A percentile compares a stretch with the other conserved stretches of the same genome.
phyloP scores from a whole-genome alignment of 2,329 filamentous ascomycete species.

The Claviceps spartinae region DNA sequence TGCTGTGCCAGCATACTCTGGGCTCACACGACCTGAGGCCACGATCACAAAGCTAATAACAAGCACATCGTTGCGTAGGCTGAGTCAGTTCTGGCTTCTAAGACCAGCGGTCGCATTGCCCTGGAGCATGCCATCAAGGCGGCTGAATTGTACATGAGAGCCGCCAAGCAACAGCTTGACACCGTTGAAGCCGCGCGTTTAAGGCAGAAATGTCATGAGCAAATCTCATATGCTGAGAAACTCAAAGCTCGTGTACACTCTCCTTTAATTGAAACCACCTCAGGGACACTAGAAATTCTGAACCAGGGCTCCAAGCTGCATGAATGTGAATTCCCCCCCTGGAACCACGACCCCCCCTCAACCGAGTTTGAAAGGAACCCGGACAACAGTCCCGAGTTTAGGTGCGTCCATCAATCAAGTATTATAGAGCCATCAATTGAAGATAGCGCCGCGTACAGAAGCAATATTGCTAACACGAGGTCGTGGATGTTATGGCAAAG shows the following conservation, averaged over 20 bases:
- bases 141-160: conserved; percentile 71
- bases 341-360: conserved; percentile 50
- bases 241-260: conserved; percentile 42
- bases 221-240: conserved; percentile 59
- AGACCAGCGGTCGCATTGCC: conserved; percentile 37
- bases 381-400: background rate
- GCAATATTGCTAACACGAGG: background rate
- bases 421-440: background rate
- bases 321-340: conserved; percentile 72
- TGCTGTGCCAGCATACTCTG: background rate
- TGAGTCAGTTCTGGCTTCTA: conserved; percentile 24
- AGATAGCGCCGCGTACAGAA: background rate
- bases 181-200: conserved; percentile 53
- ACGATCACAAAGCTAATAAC: background rate
- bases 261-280: background rate
- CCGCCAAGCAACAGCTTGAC: conserved; percentile 46
- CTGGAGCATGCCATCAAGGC: conserved; percentile 63
- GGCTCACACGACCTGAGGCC: background rate
- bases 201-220: conserved; percentile 51
- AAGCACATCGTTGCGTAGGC: conserved; percentile 14
- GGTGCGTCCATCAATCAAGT: background rate
- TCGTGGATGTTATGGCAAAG: conserved; percentile 26
- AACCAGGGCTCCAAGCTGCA: conserved; percentile 68
- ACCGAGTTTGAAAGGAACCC: conserved; percentile 41
- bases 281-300: conserved; percentile 36